Evolutionary conservation across 2,329 filamentous ascomycete species (phyloP).

Genomic region (Xylariomycetidae sp.): DNA sequence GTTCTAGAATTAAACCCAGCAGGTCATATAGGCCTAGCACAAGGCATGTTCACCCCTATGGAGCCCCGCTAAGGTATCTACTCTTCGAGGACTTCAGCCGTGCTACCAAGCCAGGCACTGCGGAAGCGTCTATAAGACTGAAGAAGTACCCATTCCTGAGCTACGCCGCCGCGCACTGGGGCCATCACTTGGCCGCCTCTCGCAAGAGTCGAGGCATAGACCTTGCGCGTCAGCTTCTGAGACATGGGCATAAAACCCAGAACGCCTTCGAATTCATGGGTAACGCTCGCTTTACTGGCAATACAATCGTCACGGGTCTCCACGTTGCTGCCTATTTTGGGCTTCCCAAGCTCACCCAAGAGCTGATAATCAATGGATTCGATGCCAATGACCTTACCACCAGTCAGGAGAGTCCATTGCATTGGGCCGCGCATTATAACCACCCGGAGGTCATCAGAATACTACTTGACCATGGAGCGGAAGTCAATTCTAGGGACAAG

Average conservation of each 20-base stretch:
- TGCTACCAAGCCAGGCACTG: no score
- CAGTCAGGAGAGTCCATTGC: conserved; percentile 2
- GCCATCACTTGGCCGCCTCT: background rate
- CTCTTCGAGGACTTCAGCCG: conserved; percentile 2
- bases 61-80: no score
- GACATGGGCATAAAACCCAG: conserved; percentile 1
- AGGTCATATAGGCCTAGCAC: no score
- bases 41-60: no score
- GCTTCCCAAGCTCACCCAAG: conserved; percentile 1
- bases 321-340: conserved; percentile 5
- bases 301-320: conserved; percentile 1
- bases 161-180: conserved; percentile 5
- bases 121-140: background rate
- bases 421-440: conserved; percentile 3
- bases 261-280: conserved; percentile 3
- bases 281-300: conserved; percentile 2
- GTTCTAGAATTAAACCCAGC: no score
- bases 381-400: conserved; percentile 2
- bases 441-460: conserved; percentile 1
- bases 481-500: conserved; percentile 4
- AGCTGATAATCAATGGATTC: conserved; percentile 1
- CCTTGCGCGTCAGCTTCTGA: conserved; percentile 4
- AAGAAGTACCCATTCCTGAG: conserved; percentile 4
- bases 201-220: background rate
- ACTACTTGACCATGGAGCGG: conserved; percentile 3